These are phyloP conservation scores for Macroventuria anomochaeta DNA, from an alignment of 2,329 filamentous ascomycete genomes.

Conservation along the genomic window DNA sequence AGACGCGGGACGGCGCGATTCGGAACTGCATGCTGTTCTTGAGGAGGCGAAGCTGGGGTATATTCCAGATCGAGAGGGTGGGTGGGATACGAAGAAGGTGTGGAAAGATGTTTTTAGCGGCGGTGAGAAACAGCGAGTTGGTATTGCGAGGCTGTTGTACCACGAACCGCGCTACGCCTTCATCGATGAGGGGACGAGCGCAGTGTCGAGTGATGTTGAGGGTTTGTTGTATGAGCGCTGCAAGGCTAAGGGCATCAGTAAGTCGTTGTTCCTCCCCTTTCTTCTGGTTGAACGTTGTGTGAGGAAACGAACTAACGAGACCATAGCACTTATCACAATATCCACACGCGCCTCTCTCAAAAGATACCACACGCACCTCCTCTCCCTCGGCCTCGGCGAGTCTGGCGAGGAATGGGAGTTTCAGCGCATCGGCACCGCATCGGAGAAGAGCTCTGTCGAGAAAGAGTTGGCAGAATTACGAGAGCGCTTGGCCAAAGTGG, in stretches of 20 bases:
- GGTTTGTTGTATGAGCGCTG: slow-evolving; percentile 90
- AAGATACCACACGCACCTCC: slow-evolving; percentile 92
- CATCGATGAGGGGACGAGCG: slow-evolving; percentile 93
- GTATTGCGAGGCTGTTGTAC: slow-evolving; percentile 86
- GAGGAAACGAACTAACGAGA: background rate
- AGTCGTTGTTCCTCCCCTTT: slow-evolving; percentile 50
- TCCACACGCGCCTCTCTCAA: slow-evolving; percentile 93
- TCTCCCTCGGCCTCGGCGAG: slow-evolving; percentile 81
- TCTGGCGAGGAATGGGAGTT: slow-evolving; percentile 89
- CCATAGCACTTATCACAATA: slow-evolving; percentile 84
- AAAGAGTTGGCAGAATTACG: slow-evolving; percentile 86
- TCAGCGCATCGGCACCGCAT: slow-evolving; percentile 89
- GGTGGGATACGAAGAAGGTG: slow-evolving; percentile 95
- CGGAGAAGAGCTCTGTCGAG: slow-evolving; percentile 92
- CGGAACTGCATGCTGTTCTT: slow-evolving; percentile 77
- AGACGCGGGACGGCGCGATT: slow-evolving; percentile 76
- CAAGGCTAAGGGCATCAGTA: slow-evolving; percentile 92
- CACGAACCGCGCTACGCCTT: slow-evolving; percentile 95
- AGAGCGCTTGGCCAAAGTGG: slow-evolving; percentile 79
- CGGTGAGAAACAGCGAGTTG: slow-evolving; percentile 96
- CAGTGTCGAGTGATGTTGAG: slow-evolving; percentile 93
- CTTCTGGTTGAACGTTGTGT: background rate
- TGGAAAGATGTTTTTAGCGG: slow-evolving; percentile 99
- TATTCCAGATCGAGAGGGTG: slow-evolving; percentile 87
- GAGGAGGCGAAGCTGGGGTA: slow-evolving; percentile 88